Evolutionary conservation across 2,329 filamentous ascomycete genomes (phyloP).

Genomic region (Thelonectria discophora): DNA sequence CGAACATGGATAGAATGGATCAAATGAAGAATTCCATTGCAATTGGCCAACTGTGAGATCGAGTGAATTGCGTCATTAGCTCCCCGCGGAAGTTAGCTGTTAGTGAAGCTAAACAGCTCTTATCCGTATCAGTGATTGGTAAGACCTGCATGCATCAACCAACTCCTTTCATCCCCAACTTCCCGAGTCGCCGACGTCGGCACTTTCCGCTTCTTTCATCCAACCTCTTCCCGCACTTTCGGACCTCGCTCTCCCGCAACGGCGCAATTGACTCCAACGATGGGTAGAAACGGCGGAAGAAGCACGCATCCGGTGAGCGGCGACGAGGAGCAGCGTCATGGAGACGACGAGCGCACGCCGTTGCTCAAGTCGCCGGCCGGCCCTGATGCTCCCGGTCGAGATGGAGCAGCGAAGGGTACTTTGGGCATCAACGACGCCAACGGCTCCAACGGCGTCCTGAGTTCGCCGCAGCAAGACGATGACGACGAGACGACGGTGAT

Average conservation of each 20-base stretch:
- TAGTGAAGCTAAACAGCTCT: neutral
- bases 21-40: neutral
- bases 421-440: slow-evolving; percentile 20
- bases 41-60: neutral
- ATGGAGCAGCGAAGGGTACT: slow-evolving; percentile 8
- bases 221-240: neutral
- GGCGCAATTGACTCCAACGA: slow-evolving; percentile 13
- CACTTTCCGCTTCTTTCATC: neutral
- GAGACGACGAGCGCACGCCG: slow-evolving; percentile 39
- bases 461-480: slow-evolving; percentile 48
- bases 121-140: slow-evolving; percentile 4
- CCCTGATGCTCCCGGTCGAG: slow-evolving; percentile 20
- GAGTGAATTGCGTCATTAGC: neutral
- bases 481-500: slow-evolving; percentile 59
- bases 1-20: slow-evolving; percentile 16
- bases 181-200: neutral
- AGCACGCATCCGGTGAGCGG: slow-evolving; percentile 14
- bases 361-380: slow-evolving; percentile 37
- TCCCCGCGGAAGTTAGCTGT: neutral
- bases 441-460: slow-evolving; percentile 23
- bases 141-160: neutral
- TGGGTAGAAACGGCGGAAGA: slow-evolving; percentile 31
- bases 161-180: neutral
- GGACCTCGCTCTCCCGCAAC: neutral
- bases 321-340: slow-evolving; percentile 29